Evolutionary conservation across 2,329 filamentous ascomycete species (phyloP), one percentile per base, ranked within the genome.

Genomic region (Fusarium subglutinans): DNA sequence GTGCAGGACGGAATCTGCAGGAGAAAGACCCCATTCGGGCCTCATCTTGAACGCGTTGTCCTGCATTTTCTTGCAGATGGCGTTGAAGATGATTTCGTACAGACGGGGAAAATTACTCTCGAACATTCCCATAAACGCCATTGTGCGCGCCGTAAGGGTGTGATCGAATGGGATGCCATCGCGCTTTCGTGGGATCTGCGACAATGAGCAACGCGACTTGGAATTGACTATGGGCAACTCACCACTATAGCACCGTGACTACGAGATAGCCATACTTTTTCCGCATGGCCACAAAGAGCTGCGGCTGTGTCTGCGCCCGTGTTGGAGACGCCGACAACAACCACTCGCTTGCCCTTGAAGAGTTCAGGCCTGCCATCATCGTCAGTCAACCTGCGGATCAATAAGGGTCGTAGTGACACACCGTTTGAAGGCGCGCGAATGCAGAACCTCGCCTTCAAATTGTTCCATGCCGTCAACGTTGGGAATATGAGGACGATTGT

Each of bases 261-360:
- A 45, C 86, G 84, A 14, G 84, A 83, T 15, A 85, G 71, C 76
- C 83, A 86, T 8, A 85, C 78, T 43, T 84, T 82, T 8, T 79
- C 73, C 2, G 82, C 82, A 13, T 82, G 75, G 0, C 78, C 77
- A 1, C 81, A 75, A 10, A 86, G 77, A 10, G 78, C 77, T 4
- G 82, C 66, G 18, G 77, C 77, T 0, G 78, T 78, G 30, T 81
- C 80, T 24, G 74, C 77, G 4, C 76, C 77, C 2, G 83, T 85
- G 51, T 82, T 83, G 22, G 83, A 82, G 33, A 86, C 74, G 11
- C 86, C 86, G 6, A 87, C 78, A 1, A 87, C 77, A 2, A 87
- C 63, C 5, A 87, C 83, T 15, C 78, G 84, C 70, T 86, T 84
- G 12, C 78, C 82, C 18, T 80, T 78, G 74, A 85, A 85, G 10